Evolutionary conservation across 2,329 filamentous ascomycete genomes (phyloP).

Genomic region (Ophiocordyceps polyrhachis-furcata): DNA sequence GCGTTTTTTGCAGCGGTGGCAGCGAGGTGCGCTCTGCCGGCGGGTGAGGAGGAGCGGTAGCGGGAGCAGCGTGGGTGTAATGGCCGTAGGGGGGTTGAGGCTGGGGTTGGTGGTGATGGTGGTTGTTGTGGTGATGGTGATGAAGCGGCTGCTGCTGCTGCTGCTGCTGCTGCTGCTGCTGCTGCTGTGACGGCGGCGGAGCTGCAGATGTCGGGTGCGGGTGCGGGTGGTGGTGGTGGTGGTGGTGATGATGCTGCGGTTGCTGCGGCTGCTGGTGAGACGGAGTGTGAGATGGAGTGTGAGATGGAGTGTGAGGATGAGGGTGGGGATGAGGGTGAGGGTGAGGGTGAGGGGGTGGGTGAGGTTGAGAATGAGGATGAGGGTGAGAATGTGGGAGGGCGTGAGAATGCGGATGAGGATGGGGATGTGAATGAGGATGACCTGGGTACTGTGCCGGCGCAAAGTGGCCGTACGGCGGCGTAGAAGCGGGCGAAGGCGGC

Average conservation of each 20-base stretch:
- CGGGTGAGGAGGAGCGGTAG: conserved; percentile 5
- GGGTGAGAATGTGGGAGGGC: too few relatives aligned
- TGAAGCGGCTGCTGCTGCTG: neutral
- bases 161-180: neutral
- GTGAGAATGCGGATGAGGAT: too few relatives aligned
- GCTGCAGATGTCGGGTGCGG: conserved; percentile 6
- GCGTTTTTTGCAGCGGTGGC: conserved; percentile 17
- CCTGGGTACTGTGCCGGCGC: conserved; percentile 16
- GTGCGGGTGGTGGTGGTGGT: too few relatives aligned
- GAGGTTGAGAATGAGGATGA: too few relatives aligned
- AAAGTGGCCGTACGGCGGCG: conserved; percentile 33
- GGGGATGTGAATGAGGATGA: too few relatives aligned
- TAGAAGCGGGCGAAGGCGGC: conserved; percentile 36
- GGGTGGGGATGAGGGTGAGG: too few relatives aligned
- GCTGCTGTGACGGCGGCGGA: conserved; percentile 2
- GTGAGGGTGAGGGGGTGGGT: too few relatives aligned
- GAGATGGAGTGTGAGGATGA: too few relatives aligned
- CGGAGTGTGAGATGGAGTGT: conserved; percentile 8
- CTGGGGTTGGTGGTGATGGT: neutral
- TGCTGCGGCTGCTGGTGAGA: conserved; percentile 7
- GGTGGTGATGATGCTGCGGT: neutral
- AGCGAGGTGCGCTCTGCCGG: conserved; percentile 8
- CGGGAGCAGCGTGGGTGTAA: conserved; percentile 6
- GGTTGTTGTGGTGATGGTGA: neutral
- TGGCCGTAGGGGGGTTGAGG: conserved; percentile 9